These are phyloP conservation scores for Hypsizygus marmoreus DNA, from an alignment of 768 basidiomycete genomes.

Conservation along the genomic window DNA sequence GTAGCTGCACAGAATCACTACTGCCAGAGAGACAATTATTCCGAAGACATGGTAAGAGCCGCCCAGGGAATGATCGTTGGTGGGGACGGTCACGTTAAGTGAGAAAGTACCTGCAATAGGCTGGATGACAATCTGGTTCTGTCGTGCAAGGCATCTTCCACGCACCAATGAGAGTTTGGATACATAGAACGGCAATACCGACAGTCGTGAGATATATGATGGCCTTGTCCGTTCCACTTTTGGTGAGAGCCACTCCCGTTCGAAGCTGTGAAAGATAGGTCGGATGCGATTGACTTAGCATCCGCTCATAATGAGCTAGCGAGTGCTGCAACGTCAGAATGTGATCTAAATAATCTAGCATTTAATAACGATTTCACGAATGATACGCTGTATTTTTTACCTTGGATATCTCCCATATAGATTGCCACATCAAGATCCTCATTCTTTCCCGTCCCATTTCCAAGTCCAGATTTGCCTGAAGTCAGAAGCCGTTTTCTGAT, in stretches of 20 bases:
- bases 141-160: not conserved
- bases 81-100: slow-evolving; percentile 65
- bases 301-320: slow-evolving; percentile 83
- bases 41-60: slow-evolving; percentile 56
- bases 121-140: not conserved
- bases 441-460: slow-evolving; percentile 39
- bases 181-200: slow-evolving; percentile 64
- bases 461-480: slow-evolving; percentile 33
- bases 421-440: slow-evolving; percentile 75
- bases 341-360: slow-evolving; percentile 61
- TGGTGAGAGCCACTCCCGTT: slow-evolving; percentile 56
- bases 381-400: slow-evolving; percentile 38
- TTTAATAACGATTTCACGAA: not conserved
- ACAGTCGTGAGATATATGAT: slow-evolving; percentile 69
- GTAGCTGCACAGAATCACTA: slow-evolving; percentile 47
- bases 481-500: slow-evolving; percentile 72
- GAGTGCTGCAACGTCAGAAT: slow-evolving; percentile 86
- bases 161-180: slow-evolving; percentile 63
- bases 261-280: slow-evolving; percentile 81
- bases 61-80: slow-evolving; percentile 40
- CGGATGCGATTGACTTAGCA: slow-evolving; percentile 86
- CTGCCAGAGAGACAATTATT: slow-evolving; percentile 48
- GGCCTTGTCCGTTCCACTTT: slow-evolving; percentile 64
- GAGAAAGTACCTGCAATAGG: slow-evolving; percentile 60
- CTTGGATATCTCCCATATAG: slow-evolving; percentile 91